Percentiles rank a stretch among this genome's conserved stretches.
phyloP scores from a whole-genome alignment of 2,329 filamentous ascomycete genomes.

The Sporothrix curviconia region DNA sequence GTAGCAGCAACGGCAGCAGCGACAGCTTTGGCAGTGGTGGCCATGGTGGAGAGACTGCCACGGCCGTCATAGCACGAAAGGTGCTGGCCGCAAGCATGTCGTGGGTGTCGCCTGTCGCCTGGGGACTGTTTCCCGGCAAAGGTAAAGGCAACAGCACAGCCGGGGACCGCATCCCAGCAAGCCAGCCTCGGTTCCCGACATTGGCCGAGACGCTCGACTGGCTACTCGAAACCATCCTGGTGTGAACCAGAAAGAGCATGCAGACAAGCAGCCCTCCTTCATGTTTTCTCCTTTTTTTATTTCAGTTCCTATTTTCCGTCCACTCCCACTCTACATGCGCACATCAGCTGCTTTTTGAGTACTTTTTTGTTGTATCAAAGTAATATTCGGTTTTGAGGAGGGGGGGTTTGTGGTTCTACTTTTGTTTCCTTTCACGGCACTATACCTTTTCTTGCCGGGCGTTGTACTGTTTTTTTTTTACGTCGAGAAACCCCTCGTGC shows the following conservation, averaged over 20 bases:
- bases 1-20: neutral
- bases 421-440: no score
- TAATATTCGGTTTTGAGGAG: no score
- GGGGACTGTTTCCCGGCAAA: neutral
- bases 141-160: constrained; percentile 11
- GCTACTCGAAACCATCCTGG: constrained; percentile 38
- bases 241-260: constrained; percentile 22
- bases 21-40: neutral
- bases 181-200: constrained; percentile 26
- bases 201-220: constrained; percentile 40
- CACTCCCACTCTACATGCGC: no score
- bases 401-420: no score
- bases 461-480: no score
- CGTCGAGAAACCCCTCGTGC: neutral
- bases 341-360: no score
- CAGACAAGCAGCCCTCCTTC: no score
- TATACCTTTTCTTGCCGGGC: no score
- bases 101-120: neutral
- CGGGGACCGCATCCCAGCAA: neutral
- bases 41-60: neutral
- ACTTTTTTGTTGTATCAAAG: no score
- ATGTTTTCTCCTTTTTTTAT: neutral
- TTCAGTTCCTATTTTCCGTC: no score
- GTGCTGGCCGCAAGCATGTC: neutral
- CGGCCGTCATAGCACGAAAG: neutral